These are phyloP conservation scores for Zygosaccharomyces pseudobailii DNA, from an alignment of 1,139 yeast genomes.

Conservation along the genomic window DNA sequence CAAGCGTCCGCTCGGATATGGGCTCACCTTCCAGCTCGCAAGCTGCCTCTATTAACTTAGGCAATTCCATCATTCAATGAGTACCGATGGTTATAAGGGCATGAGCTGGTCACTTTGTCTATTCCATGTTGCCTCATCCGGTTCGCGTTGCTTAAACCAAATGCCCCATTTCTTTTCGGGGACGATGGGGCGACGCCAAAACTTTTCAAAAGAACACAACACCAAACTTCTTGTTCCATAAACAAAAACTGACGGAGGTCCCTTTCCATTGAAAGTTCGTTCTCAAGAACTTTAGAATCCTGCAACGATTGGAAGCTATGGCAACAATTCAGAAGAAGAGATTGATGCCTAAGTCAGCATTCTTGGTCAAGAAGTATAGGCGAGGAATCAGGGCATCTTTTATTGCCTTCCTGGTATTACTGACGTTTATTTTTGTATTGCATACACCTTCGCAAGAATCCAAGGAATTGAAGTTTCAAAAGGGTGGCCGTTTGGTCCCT, in stretches of 20 bases:
- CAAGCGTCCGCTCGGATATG: conserved; percentile 15
- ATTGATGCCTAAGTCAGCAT: conserved; percentile 32
- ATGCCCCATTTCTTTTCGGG: neutral
- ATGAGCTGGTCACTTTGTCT: neutral
- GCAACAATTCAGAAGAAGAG: conserved; percentile 23
- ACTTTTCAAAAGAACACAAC: neutral
- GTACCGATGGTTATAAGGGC: no score
- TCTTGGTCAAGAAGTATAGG: conserved; percentile 27
- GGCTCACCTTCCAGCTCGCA: conserved; percentile 19
- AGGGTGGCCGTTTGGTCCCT: conserved; percentile 21
- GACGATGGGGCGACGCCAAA: neutral
- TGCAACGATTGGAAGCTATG: conserved; percentile 4
- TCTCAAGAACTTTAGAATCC: neutral
- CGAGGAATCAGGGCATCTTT: conserved; percentile 24
- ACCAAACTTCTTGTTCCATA: neutral
- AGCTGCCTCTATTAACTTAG: conserved; percentile 9
- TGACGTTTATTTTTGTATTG: conserved; percentile 26
- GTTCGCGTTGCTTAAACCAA: neutral
- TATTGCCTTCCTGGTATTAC: conserved; percentile 21
- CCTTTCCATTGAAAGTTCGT: neutral
- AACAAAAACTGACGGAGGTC: no score
- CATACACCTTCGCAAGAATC: conserved; percentile 11
- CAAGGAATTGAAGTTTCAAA: neutral
- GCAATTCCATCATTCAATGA: neutral
- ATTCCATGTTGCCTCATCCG: neutral